Conservation (phyloP, 73 alveolate genomes). For the Blepharisma japonicum region DNA sequence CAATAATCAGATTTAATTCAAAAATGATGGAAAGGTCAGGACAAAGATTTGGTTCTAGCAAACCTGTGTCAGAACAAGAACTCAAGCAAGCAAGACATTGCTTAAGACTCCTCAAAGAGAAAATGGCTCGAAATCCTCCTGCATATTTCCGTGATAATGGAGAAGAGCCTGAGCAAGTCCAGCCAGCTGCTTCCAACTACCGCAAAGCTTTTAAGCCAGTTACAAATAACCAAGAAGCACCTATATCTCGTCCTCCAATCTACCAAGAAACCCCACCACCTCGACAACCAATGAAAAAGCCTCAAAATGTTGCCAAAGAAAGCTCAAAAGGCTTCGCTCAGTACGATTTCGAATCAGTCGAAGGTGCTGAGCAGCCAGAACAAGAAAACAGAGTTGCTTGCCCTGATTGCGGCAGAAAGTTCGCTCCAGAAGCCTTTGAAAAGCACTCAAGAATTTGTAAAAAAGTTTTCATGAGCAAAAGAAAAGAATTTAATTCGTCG, state of each 20-base stretch:
- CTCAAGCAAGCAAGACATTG: constrained; percentile 21
- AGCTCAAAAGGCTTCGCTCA: constrained; percentile 4
- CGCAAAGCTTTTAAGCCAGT: constrained; percentile 13
- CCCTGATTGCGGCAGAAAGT: constrained; percentile 73
- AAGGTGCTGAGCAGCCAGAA: not conserved
- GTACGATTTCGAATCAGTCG: constrained; percentile 16
- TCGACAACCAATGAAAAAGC: not conserved
- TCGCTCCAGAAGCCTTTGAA: constrained; percentile 65
- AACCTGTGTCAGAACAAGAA: constrained; percentile 19
- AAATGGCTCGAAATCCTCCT: not conserved
- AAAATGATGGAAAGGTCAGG: too few species aligned
- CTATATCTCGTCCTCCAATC: not conserved
- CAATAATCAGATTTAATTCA: too few species aligned
- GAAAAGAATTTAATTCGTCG: constrained; percentile 40
- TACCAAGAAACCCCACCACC: not conserved
- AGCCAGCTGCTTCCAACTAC: not conserved
- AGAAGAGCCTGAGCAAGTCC: not conserved
- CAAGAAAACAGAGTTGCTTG: constrained; percentile 52
- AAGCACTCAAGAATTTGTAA: constrained; percentile 74
- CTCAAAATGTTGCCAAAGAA: constrained; percentile 8
- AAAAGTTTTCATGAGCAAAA: constrained; percentile 60
- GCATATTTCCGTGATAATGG: not conserved
- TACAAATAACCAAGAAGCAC: not conserved
- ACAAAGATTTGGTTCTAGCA: constrained; percentile 10
- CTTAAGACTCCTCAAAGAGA: not conserved